Evolutionary conservation across 768 basidiomycete species (phyloP), one percentile per base, ranked within the genome.

Genomic region (Lactarius sanguifluus): DNA sequence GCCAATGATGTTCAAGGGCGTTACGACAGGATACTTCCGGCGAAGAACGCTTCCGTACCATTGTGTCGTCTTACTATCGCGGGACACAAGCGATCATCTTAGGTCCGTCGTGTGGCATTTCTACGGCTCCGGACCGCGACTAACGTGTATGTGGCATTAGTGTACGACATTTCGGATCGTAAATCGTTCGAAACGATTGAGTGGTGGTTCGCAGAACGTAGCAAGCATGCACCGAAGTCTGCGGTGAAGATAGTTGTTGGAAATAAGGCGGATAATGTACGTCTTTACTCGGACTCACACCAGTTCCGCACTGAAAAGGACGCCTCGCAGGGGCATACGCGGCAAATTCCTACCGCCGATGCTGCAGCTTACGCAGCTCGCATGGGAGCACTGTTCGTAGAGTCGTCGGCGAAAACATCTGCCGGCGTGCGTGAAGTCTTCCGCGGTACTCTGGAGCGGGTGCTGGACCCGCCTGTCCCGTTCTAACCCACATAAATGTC

Each of bases 31-130:
- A 96, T 72, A 96, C 94, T 0, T 92, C 95, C 56, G 96, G 96
- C 0, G 96, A 98, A 76, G 96, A 98, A 76, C 86, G 96, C 6
- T 98, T 97, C 75, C 83, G 94, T 61, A 96, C 95, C 5, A 89
- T 98, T 70, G 97, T 96, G 6, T 90, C 89, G 2, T 92, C 90
- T 10, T 98, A 98, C 73, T 98, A 98, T 74, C 85, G 96, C 36
- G 90, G 90, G 2, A 90, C 90, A 50, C 90, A 92, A 70, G 90
- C 90, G 6, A 83, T 92, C 56, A 89, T 92, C 71, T 81, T 92
- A 56, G 88, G 88, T 86, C 7, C 18, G 40, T 45, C 23, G 9
- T 45, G 15, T 25, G 13, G 23, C 23, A 25, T 13, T 25, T 50
- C 50, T 12, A 50, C 6, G 20, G 12, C 50, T 50, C 23, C 23